phyloP scores from a whole-genome alignment of 495 filamentous ascomycete species.

The Ramalina peruviana region DNA sequence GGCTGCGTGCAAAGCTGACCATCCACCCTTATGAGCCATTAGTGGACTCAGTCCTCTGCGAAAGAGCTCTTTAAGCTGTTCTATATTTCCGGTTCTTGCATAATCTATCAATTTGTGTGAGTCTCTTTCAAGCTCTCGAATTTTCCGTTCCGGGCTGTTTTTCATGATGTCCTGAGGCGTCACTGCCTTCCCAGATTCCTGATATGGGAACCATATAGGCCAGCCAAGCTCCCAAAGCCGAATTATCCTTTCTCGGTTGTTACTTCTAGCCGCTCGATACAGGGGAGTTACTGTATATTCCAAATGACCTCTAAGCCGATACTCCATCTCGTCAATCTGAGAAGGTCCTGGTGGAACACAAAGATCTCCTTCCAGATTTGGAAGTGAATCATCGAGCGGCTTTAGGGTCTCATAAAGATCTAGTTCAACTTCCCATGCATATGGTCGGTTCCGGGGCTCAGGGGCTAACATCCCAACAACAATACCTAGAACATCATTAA shows the following conservation, averaged over 20 bases:
- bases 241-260: conserved; percentile 7
- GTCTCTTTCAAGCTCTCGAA: conserved; percentile 3
- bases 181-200: neutral
- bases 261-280: conserved; percentile 6
- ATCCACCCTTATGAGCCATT: conserved; percentile 2
- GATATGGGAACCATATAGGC: conserved; percentile 5
- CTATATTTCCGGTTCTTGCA: conserved; percentile 5
- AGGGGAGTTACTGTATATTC: conserved; percentile 6
- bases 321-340: too few relatives aligned
- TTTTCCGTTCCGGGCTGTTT: neutral
- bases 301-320: too few relatives aligned
- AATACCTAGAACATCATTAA: conserved; percentile 5
- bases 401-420: conserved; percentile 11
- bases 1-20: conserved; percentile 5
- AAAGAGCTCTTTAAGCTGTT: conserved; percentile 3
- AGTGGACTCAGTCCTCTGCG: conserved; percentile 6
- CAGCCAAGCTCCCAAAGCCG: conserved; percentile 11
- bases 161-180: conserved; percentile 10
- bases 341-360: conserved; percentile 1
- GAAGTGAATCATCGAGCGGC: conserved; percentile 3
- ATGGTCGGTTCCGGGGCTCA: conserved; percentile 5
- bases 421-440: conserved; percentile 10
- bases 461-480: conserved; percentile 4
- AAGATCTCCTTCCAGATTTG: conserved; percentile 6
- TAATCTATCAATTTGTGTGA: conserved; percentile 2